Conservation (phyloP, 306 rosid species). For the Begonia peltatifolia region DNA sequence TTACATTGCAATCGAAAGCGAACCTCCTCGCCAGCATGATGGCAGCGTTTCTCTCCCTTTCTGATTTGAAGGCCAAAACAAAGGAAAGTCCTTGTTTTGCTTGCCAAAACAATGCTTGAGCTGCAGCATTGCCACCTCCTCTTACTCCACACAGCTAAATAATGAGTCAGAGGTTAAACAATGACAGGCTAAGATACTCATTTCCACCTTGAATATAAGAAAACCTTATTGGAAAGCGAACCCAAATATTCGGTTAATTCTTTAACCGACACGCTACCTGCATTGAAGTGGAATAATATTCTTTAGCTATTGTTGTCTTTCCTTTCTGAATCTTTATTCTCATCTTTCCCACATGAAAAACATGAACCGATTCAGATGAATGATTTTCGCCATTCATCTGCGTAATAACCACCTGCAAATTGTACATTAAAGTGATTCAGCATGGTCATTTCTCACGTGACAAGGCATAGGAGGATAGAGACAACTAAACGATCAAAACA, state of each 20-base stretch:
- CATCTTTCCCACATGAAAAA: conserved; percentile 77
- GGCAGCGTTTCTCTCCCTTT: conserved; percentile 79
- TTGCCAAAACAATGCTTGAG: conserved; percentile 85
- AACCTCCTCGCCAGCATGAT: conserved; percentile 90
- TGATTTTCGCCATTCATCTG: conserved; percentile 56
- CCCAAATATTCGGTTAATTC: too few species aligned
- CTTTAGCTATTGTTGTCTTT: conserved; percentile 54
- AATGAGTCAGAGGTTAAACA: conserved; percentile 9
- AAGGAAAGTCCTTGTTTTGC: conserved; percentile 61
- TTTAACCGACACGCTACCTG: conserved; percentile 31
- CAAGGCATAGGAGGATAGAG: too few species aligned
- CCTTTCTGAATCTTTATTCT: conserved; percentile 76
- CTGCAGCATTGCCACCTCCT: conserved; percentile 86
- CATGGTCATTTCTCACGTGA: too few species aligned
- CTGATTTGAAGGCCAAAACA: conserved; percentile 71
- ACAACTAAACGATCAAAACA: too few species aligned
- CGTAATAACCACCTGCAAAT: conserved; percentile 67
- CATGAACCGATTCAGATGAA: conserved; percentile 62
- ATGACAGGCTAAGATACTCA: not conserved
- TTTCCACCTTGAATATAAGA: too few species aligned
- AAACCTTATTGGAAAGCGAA: too few species aligned
- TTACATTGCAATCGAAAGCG: conserved; percentile 81
- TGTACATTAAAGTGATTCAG: conserved; percentile 1
- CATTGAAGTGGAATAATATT: conserved; percentile 73
- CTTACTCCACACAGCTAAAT: conserved; percentile 79